phyloP scores from a whole-genome alignment of 306 rosid genomes.

The Castanea crenata region DNA sequence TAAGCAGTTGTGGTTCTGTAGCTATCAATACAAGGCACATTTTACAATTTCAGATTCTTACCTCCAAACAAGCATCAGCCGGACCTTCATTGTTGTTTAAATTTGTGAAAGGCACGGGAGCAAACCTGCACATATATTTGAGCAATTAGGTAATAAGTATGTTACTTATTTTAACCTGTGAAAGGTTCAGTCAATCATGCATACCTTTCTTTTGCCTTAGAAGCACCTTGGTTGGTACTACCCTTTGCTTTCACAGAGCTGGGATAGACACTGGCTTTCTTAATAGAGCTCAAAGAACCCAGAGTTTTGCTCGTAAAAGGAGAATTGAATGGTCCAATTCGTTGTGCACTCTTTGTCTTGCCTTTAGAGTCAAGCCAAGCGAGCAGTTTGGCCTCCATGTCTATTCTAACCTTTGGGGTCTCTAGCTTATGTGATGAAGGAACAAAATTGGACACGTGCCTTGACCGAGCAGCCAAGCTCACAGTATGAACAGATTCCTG shows the following conservation, averaged over 20 bases:
- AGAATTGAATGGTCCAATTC: slow-evolving; percentile 45
- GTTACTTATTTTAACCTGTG: neutral
- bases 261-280: slow-evolving; percentile 42
- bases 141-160: slow-evolving; percentile 10
- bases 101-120: slow-evolving; percentile 45
- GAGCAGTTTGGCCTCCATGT: slow-evolving; percentile 83
- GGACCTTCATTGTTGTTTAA: slow-evolving; percentile 45
- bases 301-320: slow-evolving; percentile 60
- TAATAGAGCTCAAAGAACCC: slow-evolving; percentile 44
- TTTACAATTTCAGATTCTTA: slow-evolving; percentile 23
- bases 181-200: neutral
- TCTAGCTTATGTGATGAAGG: slow-evolving; percentile 62
- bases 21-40: neutral
- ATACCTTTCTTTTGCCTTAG: slow-evolving; percentile 57
- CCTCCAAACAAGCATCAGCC: slow-evolving; percentile 51
- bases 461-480: slow-evolving; percentile 86
- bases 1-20: no score
- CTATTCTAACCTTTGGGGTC: slow-evolving; percentile 65
- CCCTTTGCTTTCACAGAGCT: slow-evolving; percentile 55
- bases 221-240: slow-evolving; percentile 30
- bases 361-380: slow-evolving; percentile 91
- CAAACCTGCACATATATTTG: slow-evolving; percentile 40
- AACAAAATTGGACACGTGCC: slow-evolving; percentile 70
- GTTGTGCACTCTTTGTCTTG: slow-evolving; percentile 63
- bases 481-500: slow-evolving; percentile 93